Conservation (phyloP, 179 eudicot genomes). For the Patellifolia procumbens region DNA sequence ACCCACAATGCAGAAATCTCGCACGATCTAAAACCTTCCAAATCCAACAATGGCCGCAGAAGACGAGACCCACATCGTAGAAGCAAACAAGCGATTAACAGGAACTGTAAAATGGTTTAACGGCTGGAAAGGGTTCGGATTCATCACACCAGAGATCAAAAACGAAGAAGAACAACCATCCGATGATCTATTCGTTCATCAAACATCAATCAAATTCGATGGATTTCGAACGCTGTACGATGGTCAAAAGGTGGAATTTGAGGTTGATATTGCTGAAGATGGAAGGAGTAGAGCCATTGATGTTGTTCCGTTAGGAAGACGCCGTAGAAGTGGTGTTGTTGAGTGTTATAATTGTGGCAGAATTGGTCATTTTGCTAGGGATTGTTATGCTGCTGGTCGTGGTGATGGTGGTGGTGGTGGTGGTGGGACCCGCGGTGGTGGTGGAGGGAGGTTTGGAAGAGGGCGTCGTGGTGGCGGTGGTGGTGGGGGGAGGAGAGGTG, state of each 20-base stretch:
- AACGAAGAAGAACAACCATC: neutral
- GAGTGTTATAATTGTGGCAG: conserved; percentile 44
- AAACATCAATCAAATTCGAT: conserved; percentile 41
- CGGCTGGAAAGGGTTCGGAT: conserved; percentile 63
- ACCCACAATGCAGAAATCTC: too few species aligned
- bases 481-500: too few species aligned
- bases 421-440: conserved; percentile 1
- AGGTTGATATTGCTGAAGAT: conserved; percentile 38
- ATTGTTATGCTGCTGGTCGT: conserved; percentile 22
- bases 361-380: conserved; percentile 44
- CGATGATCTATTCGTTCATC: conserved; percentile 51
- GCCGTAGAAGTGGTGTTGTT: conserved; percentile 15
- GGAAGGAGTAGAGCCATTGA: conserved; percentile 43
- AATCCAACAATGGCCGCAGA: conserved; percentile 21
- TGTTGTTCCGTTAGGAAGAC: conserved; percentile 35
- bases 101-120: conserved; percentile 68
- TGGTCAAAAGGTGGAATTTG: conserved; percentile 46
- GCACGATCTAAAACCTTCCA: neutral
- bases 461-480: conserved; percentile 26
- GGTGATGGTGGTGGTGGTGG: conserved; percentile 7
- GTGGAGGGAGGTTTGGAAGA: conserved; percentile 5
- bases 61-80: too few species aligned
- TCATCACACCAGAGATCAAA: conserved; percentile 41
- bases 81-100: conserved; percentile 18
- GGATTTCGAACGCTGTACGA: conserved; percentile 48